phyloP scores from a whole-genome alignment of 345 rosid genomes.

The Ceriops decandra region DNA sequence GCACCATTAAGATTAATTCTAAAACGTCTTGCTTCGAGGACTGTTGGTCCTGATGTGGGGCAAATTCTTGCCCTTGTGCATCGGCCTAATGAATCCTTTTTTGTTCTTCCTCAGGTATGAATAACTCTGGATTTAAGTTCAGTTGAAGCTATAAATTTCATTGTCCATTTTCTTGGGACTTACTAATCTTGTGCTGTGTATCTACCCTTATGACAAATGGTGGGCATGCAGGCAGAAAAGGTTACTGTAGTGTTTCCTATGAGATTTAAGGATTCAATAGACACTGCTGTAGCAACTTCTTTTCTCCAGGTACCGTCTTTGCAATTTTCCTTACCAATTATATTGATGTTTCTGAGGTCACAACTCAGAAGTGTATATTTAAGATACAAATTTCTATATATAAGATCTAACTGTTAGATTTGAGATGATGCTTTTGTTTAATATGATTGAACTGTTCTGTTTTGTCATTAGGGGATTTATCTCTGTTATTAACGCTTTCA shows the following conservation, averaged over 20 bases:
- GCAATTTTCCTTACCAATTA: constrained; percentile 3
- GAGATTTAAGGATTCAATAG: constrained; percentile 86
- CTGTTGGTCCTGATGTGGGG: constrained; percentile 50
- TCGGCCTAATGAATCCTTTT: constrained; percentile 90
- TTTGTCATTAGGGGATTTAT: background rate
- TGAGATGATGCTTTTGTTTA: no score
- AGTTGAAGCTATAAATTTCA: background rate
- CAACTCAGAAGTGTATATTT: background rate
- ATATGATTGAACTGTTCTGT: background rate
- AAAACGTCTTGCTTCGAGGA: constrained; percentile 71
- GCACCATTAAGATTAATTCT: constrained; percentile 74
- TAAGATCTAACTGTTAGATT: no score
- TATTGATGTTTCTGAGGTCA: constrained; percentile 3
- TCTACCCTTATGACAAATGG: background rate
- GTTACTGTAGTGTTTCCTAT: constrained; percentile 85
- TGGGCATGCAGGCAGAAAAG: constrained; percentile 65
- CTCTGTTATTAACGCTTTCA: constrained; percentile 2
- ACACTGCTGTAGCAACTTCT: constrained; percentile 80
- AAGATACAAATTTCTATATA: background rate
- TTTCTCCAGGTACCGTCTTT: constrained; percentile 66
- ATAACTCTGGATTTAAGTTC: background rate
- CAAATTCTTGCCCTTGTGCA: constrained; percentile 78
- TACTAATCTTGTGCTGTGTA: background rate
- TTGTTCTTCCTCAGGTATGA: constrained; percentile 73
- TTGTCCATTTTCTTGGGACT: no score